Base-by-base conservation (phyloP, 202 grass and related monocot species). In the Setaria viridis region DNA sequence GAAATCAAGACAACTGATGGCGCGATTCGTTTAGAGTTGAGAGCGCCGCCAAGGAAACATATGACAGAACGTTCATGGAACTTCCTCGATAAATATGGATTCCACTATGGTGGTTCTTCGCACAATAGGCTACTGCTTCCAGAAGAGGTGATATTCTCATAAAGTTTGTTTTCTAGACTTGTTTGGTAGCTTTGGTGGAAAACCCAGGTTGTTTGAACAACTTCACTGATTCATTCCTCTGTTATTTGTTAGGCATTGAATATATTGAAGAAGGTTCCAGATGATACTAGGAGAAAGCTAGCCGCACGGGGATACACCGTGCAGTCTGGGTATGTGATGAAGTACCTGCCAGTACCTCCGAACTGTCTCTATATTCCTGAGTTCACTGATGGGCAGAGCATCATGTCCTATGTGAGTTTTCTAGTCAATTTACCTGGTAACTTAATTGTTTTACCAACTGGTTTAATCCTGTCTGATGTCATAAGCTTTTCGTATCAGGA, bases 341-440 rank as follows among this genome's bases (percentile, higher is more conserved):
- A 91, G 63, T 88, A 90, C 65, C 83, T 99, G 53, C 97, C 94
- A 33, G 90, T 96, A 35, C 93, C 97, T 58, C 97, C 93, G 1
- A 94, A 99, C 72, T 99, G 96, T 76, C 72, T 99, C 3, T 90
- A 90, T 66, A 92, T 92, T 79, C 96, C 96, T 67, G 93, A 99
- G 25, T 89, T 96, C 64, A 89, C 92, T 82, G 93, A 99, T 79
- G 97, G 90, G 47, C 84, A 95, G 81, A 95, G 62, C 83, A 68
- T 99, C 74, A 95, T 99, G 85, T 92, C 93, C 41, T 91, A 87
- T 19, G 91, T 99, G 78, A 91, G 93, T 94, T 70, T 78, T 83
- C 65, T 66, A 48, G 32, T 58, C 9, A 55, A 35, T 17, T 53
- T 67, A 50, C 46, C 77, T 62, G 30, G 42, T 30, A 76, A 19